Conservation (phyloP, 129 eudicot species). For the Saussurea involucrata region DNA sequence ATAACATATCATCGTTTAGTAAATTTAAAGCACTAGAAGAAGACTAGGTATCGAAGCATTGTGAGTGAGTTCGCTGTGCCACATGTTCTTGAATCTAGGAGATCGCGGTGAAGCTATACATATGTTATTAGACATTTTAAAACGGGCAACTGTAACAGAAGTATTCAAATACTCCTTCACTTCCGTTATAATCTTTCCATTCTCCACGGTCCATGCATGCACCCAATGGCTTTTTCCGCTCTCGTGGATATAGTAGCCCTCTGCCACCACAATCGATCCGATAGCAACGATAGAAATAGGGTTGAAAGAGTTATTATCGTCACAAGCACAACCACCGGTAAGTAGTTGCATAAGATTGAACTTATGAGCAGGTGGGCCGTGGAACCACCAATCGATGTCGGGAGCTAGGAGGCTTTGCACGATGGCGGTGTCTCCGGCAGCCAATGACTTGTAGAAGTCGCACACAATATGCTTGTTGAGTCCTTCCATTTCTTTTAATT, state of each 20-base stretch:
- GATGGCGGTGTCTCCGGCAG: conserved; percentile 9
- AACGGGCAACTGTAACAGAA: conserved; percentile 29
- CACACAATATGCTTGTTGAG: conserved; percentile 17
- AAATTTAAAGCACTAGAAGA: conserved; percentile 28
- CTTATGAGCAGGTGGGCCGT: conserved; percentile 43
- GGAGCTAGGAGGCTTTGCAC: conserved; percentile 42
- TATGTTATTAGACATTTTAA: not conserved
- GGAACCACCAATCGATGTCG: conserved; percentile 53
- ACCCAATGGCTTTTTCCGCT: conserved; percentile 24
- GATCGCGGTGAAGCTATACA: not conserved
- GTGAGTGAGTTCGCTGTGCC: conserved; percentile 32
- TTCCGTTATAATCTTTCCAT: conserved; percentile 35
- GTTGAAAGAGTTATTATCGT: conserved; percentile 9
- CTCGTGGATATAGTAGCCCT: conserved; percentile 22
- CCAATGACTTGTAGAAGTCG: conserved; percentile 30
- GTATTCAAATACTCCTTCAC: conserved; percentile 40
- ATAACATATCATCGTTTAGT: not conserved
- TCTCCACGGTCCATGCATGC: conserved; percentile 42
- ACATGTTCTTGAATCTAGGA: conserved; percentile 15
- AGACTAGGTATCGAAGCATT: conserved; percentile 37
- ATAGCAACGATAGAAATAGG: conserved; percentile 34
- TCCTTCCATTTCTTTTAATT: conserved; percentile 16
- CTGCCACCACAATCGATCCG: conserved; percentile 30
- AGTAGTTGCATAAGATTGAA: conserved; percentile 33
- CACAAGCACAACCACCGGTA: conserved; percentile 25